Evolutionary conservation across 2,329 filamentous ascomycete species (phyloP).

Genomic region (Alternaria burnsii): DNA sequence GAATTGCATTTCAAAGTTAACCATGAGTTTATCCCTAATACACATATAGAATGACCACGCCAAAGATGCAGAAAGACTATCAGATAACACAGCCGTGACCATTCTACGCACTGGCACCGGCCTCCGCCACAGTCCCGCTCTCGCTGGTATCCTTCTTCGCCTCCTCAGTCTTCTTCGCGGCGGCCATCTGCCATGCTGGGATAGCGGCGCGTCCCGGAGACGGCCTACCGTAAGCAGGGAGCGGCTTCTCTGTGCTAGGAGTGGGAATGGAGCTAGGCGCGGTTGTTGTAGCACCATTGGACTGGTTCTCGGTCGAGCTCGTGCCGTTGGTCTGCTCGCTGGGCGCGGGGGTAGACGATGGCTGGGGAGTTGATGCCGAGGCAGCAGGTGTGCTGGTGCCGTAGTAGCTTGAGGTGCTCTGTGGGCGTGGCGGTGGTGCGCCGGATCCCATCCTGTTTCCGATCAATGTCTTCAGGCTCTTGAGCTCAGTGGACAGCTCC

Average conservation of each 20-base stretch:
- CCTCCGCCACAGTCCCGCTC: slow-evolving; percentile 49
- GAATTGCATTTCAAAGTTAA: background rate
- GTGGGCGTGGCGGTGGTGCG: slow-evolving; percentile 34
- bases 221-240: slow-evolving; percentile 45
- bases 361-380: slow-evolving; percentile 27
- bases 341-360: slow-evolving; percentile 24
- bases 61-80: slow-evolving; percentile 11
- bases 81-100: background rate
- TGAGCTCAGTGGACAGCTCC: slow-evolving; percentile 86
- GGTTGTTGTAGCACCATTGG: slow-evolving; percentile 28
- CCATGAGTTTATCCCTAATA: slow-evolving; percentile 13
- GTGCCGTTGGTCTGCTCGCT: slow-evolving; percentile 34
- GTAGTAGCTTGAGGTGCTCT: slow-evolving; percentile 37
- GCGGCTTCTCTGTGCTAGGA: slow-evolving; percentile 41
- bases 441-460: slow-evolving; percentile 64
- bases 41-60: slow-evolving; percentile 16
- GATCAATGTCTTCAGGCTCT: slow-evolving; percentile 90
- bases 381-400: slow-evolving; percentile 28
- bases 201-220: slow-evolving; percentile 55
- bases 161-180: slow-evolving; percentile 57
- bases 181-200: slow-evolving; percentile 64
- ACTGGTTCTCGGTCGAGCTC: slow-evolving; percentile 29
- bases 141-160: slow-evolving; percentile 55
- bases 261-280: slow-evolving; percentile 22
- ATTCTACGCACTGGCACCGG: slow-evolving; percentile 37